Conservation (phyloP, 305 asterid species). For the Solanum hybrid region DNA sequence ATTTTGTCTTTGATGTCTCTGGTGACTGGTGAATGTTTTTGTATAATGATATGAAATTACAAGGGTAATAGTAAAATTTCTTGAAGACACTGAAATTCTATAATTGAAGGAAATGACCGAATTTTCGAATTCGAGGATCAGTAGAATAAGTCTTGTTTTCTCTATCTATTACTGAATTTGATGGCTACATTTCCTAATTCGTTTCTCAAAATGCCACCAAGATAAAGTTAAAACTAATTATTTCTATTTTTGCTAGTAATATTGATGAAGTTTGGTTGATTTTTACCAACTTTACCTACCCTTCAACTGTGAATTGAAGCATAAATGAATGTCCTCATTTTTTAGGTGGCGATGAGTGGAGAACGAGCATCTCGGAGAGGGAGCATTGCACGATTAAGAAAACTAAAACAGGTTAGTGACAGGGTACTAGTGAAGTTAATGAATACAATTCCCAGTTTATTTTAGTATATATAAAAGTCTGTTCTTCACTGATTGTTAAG, state of each 20-base stretch:
- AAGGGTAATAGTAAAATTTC: not conserved
- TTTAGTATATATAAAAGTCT: not conserved
- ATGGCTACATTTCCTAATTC: not conserved
- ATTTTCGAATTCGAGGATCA: not conserved
- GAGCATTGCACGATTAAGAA: conserved; percentile 70
- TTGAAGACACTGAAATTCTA: not conserved
- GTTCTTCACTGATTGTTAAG: not conserved
- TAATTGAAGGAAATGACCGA: not conserved
- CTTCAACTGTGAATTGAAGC: conserved; percentile 16
- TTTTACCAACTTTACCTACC: not conserved
- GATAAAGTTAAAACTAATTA: not conserved
- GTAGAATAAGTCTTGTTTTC: not conserved
- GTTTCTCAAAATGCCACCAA: not conserved
- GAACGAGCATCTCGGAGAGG: conserved; percentile 79
- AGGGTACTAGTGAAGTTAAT: not conserved
- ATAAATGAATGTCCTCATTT: not conserved
- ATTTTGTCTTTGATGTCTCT: conserved; percentile 24
- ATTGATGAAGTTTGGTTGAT: conserved; percentile 1
- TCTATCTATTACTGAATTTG: not conserved
- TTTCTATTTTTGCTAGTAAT: not conserved
- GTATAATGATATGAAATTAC: not conserved
- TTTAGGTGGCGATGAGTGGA: conserved; percentile 76
- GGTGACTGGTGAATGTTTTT: not conserved
- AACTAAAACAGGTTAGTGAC: conserved; percentile 61
- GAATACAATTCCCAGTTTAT: not conserved